Evolutionary conservation across 495 filamentous ascomycete species (phyloP).

Genomic region (Trichoderma erinaceum): DNA sequence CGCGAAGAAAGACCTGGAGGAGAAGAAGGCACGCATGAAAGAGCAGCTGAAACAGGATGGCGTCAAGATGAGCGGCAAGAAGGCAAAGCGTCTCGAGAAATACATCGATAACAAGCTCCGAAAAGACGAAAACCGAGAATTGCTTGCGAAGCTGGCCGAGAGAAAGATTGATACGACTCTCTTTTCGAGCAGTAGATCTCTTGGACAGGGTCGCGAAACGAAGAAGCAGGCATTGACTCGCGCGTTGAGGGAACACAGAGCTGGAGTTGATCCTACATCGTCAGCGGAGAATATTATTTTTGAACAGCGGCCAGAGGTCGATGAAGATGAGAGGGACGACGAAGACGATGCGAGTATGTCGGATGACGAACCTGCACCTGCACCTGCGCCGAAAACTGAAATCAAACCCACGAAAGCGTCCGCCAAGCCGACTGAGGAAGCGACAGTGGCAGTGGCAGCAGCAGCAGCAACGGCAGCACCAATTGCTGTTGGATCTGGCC

Average conservation of each 20-base stretch:
- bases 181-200: constrained; percentile 65
- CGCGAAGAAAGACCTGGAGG: constrained; percentile 58
- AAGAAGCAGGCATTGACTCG: constrained; percentile 60
- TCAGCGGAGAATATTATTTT: constrained; percentile 34
- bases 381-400: background rate
- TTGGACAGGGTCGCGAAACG: constrained; percentile 61
- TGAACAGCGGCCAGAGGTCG: constrained; percentile 23
- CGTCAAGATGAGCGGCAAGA: constrained; percentile 78
- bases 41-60: constrained; percentile 63
- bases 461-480: constrained; percentile 14
- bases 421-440: constrained; percentile 16
- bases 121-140: constrained; percentile 84
- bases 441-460: constrained; percentile 17
- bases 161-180: constrained; percentile 75
- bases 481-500: constrained; percentile 60
- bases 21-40: constrained; percentile 50
- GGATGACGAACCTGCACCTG: background rate
- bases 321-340: constrained; percentile 28
- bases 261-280: constrained; percentile 49
- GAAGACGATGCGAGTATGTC: constrained; percentile 27
- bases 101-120: constrained; percentile 95
- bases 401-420: background rate
- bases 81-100: constrained; percentile 89
- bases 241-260: constrained; percentile 51
- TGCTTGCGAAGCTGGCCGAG: constrained; percentile 74